These are phyloP conservation scores for Tripterygium wilfordii DNA, from an alignment of 177 flowering plant species.

Conservation along the genomic window DNA sequence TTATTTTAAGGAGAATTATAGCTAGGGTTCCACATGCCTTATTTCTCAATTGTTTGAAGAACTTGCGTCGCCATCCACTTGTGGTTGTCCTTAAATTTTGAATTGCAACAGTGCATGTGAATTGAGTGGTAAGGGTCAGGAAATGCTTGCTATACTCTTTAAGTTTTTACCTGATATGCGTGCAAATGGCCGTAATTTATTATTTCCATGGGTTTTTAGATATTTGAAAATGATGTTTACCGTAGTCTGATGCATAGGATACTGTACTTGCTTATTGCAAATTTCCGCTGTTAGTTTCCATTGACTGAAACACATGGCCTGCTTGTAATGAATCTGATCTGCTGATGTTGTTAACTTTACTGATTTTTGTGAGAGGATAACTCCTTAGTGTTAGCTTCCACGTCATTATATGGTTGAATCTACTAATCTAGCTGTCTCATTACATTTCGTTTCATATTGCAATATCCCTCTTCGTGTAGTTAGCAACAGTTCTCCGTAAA, in stretches of 20 bases:
- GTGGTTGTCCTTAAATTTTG: background rate
- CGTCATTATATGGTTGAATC: no score
- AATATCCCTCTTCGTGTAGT: no score
- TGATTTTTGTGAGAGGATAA: no score
- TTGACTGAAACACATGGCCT: background rate
- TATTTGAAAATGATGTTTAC: background rate
- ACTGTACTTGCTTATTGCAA: conserved; percentile 2
- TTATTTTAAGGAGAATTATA: background rate
- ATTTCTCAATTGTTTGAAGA: background rate
- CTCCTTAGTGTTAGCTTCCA: no score
- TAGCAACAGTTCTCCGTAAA: no score
- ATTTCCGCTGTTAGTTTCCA: background rate
- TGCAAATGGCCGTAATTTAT: conserved; percentile 1
- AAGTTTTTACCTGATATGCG: background rate
- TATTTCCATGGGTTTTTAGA: background rate
- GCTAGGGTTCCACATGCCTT: background rate
- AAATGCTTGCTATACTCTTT: background rate
- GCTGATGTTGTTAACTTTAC: background rate
- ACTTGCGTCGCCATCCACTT: background rate
- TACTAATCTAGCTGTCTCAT: no score
- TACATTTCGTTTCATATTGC: no score
- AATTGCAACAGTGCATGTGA: conserved; percentile 10
- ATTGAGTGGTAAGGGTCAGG: background rate
- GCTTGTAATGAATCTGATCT: background rate
- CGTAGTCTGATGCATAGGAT: conserved; percentile 2